phyloP scores from a whole-genome alignment of 2,329 filamentous ascomycete genomes.

The Fusarium pseudonygamai region DNA sequence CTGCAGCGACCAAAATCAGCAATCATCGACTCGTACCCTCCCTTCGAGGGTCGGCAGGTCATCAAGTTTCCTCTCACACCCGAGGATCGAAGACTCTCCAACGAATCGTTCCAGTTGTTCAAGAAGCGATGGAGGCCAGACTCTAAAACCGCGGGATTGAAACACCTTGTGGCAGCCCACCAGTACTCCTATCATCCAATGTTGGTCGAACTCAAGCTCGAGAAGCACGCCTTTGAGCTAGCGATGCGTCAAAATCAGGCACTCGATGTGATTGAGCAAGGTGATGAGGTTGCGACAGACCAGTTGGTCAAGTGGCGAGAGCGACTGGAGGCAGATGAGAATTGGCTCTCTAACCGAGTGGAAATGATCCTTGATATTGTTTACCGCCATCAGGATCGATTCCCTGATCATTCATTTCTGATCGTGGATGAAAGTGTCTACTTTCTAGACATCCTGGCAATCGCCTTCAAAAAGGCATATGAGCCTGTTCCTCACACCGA shows the following conservation, averaged over 20 bases:
- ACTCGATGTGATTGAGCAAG: not conserved
- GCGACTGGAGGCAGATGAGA: not conserved
- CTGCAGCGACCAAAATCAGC: not conserved
- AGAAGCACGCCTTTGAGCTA: not conserved
- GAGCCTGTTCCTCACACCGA: not conserved
- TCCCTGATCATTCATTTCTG: not conserved
- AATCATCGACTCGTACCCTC: too few species aligned
- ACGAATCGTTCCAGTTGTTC: too few species aligned
- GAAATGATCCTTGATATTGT: not conserved
- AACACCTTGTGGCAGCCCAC: not conserved
- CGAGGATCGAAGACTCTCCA: too few species aligned
- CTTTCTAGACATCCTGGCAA: not conserved
- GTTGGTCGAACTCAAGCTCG: not conserved
- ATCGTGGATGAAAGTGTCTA: not conserved
- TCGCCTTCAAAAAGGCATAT: not conserved
- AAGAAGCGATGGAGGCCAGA: fast-evolving
- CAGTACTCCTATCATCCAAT: not conserved
- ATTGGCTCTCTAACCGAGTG: not conserved
- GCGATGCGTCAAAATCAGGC: not conserved
- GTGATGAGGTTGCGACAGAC: not conserved
- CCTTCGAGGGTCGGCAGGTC: too few species aligned
- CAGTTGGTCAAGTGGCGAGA: not conserved
- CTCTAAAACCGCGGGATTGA: too few species aligned
- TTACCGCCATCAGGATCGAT: not conserved
- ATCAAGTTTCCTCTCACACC: too few species aligned